Conservation (phyloP, 768 basidiomycete genomes). For the Lactarius psammicola region DNA sequence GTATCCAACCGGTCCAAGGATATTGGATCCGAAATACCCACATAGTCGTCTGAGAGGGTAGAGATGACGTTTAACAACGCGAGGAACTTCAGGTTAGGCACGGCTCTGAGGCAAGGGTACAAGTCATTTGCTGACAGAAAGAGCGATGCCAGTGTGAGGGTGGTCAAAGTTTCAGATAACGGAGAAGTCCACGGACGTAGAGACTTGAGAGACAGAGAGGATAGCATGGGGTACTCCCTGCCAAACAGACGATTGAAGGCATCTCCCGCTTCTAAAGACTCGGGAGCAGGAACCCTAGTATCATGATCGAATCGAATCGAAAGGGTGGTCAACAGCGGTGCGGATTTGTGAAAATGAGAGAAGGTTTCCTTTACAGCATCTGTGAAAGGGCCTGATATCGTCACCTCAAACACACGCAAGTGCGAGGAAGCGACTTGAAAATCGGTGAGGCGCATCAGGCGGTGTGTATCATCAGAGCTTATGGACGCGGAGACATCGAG, state of each 20-base stretch:
- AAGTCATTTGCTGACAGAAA: constrained; percentile 16
- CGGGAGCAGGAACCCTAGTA: neutral
- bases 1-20: constrained; percentile 12
- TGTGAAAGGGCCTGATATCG: constrained; percentile 9
- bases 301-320: constrained; percentile 17
- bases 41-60: constrained; percentile 13
- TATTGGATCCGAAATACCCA: constrained; percentile 2
- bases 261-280: neutral
- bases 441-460: constrained; percentile 13
- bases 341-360: constrained; percentile 6
- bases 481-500: constrained; percentile 3
- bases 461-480: neutral
- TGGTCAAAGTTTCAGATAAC: constrained; percentile 9
- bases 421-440: constrained; percentile 13
- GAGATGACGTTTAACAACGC: constrained; percentile 16
- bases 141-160: constrained; percentile 14
- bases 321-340: constrained; percentile 1
- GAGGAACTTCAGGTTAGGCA: constrained; percentile 15
- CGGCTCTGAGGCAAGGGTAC: constrained; percentile 14
- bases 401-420: constrained; percentile 12
- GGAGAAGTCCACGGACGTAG: constrained; percentile 11
- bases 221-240: neutral
- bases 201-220: constrained; percentile 5
- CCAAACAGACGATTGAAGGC: constrained; percentile 6
- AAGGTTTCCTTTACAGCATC: neutral